phyloP scores from a whole-genome alignment of 208 protist species.

The Balamuthia mandrillaris region DNA sequence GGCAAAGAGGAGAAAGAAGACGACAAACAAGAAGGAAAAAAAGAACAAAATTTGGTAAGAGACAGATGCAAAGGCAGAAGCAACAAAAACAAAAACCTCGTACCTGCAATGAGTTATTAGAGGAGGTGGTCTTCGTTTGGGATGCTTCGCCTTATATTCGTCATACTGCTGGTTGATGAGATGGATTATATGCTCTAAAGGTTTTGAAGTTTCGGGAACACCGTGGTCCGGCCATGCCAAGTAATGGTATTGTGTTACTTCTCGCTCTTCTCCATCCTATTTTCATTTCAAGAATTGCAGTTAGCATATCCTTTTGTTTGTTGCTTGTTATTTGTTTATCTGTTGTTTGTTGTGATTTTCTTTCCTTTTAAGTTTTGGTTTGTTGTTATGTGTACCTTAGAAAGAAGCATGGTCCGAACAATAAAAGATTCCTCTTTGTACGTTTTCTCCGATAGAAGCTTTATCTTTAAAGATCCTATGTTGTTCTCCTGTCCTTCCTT shows the following conservation, averaged over 20 bases:
- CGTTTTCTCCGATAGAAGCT: neutral
- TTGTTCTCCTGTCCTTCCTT: neutral
- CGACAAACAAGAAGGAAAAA: neutral
- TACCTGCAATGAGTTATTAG: constrained; percentile 18
- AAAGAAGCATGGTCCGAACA: neutral
- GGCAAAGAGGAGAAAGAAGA: neutral
- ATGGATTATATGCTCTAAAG: constrained; percentile 14
- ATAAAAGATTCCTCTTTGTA: neutral
- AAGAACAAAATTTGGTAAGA: neutral
- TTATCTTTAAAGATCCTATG: neutral
- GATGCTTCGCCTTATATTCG: neutral
- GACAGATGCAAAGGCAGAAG: no score
- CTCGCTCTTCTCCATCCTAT: neutral
- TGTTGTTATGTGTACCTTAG: neutral
- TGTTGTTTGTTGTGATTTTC: neutral
- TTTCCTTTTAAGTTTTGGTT: neutral
- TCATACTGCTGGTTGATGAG: neutral
- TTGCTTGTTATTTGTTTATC: no score
- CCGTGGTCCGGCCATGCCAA: constrained; percentile 21
- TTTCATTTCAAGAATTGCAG: neutral
- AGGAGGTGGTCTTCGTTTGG: neutral
- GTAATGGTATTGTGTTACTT: constrained; percentile 14
- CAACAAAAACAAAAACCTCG: no score
- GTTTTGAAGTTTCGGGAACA: neutral
- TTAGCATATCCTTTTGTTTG: neutral